A percentile compares a stretch with the other conserved stretches of the same genome.
Conservation (phyloP, 768 basidiomycete species). For the Hypholoma fasciculare region DNA sequence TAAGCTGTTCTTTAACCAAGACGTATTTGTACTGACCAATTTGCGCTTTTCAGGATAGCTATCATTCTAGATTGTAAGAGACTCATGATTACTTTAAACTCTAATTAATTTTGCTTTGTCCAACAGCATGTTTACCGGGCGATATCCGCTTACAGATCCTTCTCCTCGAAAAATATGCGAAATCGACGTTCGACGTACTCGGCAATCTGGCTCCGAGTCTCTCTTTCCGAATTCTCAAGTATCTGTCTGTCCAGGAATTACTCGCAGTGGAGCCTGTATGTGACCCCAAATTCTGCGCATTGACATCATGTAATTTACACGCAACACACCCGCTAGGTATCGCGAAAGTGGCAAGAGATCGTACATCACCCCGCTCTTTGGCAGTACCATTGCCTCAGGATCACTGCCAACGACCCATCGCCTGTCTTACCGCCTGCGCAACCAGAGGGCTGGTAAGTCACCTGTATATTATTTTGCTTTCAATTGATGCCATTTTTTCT, state of each 20-base stretch:
- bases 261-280: constrained; percentile 57
- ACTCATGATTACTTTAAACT: neutral
- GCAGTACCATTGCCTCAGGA: constrained; percentile 71
- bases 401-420: constrained; percentile 72
- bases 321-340: constrained; percentile 33
- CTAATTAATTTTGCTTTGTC: constrained; percentile 5
- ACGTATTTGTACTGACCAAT: constrained; percentile 1
- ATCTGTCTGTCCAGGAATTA: constrained; percentile 56
- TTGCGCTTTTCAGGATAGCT: constrained; percentile 42
- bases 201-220: constrained; percentile 69
- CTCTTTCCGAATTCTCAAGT: constrained; percentile 61
- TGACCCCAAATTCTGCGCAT: constrained; percentile 19
- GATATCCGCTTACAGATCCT: constrained; percentile 85
- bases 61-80: constrained; percentile 62
- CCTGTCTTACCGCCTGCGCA: constrained; percentile 60
- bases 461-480: neutral
- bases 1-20: constrained; percentile 36
- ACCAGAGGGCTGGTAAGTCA: constrained; percentile 71
- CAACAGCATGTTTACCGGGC: constrained; percentile 73
- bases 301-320: constrained; percentile 31
- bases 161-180: constrained; percentile 80
- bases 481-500: neutral
- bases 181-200: constrained; percentile 81
- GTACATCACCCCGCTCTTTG: constrained; percentile 71
- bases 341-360: constrained; percentile 43